phyloP scores from a whole-genome alignment of 306 rosid genomes.

The Citrullus mucosospermus region DNA sequence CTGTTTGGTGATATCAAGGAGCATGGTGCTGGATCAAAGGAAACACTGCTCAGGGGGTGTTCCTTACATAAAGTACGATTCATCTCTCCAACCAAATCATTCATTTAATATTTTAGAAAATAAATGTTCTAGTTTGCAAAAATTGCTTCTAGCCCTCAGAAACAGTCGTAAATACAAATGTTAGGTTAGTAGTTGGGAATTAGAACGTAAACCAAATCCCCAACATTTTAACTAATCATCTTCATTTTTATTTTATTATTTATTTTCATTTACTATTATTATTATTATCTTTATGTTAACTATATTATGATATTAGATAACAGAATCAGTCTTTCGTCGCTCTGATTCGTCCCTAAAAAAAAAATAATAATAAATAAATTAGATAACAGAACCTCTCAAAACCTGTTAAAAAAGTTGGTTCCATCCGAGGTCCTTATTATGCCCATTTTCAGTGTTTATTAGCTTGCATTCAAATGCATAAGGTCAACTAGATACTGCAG shows the following conservation, averaged over 20 bases:
- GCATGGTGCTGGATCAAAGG: slow-evolving; percentile 27
- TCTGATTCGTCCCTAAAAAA: too few species aligned
- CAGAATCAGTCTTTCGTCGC: background rate
- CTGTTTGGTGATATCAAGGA: slow-evolving; percentile 53
- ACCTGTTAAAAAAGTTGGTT: background rate
- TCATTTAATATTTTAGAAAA: slow-evolving; percentile 4
- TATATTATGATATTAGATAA: background rate
- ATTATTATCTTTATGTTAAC: background rate
- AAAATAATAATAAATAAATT: background rate
- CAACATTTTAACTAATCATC: background rate
- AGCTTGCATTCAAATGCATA: slow-evolving; percentile 1
- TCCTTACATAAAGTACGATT: slow-evolving; percentile 78
- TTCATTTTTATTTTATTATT: background rate
- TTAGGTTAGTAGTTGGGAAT: background rate
- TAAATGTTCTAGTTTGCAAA: background rate
- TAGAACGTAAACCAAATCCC: background rate
- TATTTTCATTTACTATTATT: too few species aligned
- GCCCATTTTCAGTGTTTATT: background rate
- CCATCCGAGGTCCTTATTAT: background rate
- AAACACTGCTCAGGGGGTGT: slow-evolving; percentile 61
- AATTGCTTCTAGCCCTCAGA: background rate
- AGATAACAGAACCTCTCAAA: background rate
- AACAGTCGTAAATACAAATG: background rate
- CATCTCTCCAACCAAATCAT: slow-evolving; percentile 1
- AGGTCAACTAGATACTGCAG: background rate